Evolutionary conservation across 2,329 filamentous ascomycete genomes (phyloP).

Genomic region (Botrytis galanthina): DNA sequence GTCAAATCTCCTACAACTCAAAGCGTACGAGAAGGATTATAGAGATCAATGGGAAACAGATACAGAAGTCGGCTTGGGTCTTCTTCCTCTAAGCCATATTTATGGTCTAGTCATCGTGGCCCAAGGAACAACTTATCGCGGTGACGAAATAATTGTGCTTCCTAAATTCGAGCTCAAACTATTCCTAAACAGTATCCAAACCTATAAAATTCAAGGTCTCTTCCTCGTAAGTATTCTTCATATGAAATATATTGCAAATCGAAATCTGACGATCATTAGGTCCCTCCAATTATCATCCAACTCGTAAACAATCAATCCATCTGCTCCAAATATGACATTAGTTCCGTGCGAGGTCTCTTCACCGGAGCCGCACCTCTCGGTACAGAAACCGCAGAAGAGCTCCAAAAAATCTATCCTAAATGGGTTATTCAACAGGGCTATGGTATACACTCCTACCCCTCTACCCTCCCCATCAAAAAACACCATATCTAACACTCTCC

Average conservation of each 20-base stretch:
- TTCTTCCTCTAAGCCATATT: slow-evolving; percentile 87
- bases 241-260: background rate
- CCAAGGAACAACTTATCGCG: slow-evolving; percentile 63
- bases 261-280: slow-evolving; percentile 42
- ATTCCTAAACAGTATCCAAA: slow-evolving; percentile 63
- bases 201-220: slow-evolving; percentile 65
- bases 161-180: slow-evolving; percentile 72
- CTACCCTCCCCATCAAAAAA: background rate
- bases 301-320: slow-evolving; percentile 64
- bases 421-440: slow-evolving; percentile 71
- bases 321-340: slow-evolving; percentile 68
- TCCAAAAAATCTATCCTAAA: slow-evolving; percentile 59
- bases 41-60: slow-evolving; percentile 44
- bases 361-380: slow-evolving; percentile 78
- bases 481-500: background rate
- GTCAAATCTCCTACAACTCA: slow-evolving; percentile 57
- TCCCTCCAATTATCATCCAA: slow-evolving; percentile 78
- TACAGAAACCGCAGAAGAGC: slow-evolving; percentile 65
- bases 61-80: slow-evolving; percentile 52
- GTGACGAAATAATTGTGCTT: slow-evolving; percentile 70
- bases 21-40: slow-evolving; percentile 48
- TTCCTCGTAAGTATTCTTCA: slow-evolving; percentile 55
- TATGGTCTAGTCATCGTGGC: slow-evolving; percentile 73
- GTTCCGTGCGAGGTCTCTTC: slow-evolving; percentile 62
- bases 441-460: slow-evolving; percentile 44